Evolutionary conservation across 106 monocot genomes (phyloP).

Genomic region (Platanthera zijinensis): DNA sequence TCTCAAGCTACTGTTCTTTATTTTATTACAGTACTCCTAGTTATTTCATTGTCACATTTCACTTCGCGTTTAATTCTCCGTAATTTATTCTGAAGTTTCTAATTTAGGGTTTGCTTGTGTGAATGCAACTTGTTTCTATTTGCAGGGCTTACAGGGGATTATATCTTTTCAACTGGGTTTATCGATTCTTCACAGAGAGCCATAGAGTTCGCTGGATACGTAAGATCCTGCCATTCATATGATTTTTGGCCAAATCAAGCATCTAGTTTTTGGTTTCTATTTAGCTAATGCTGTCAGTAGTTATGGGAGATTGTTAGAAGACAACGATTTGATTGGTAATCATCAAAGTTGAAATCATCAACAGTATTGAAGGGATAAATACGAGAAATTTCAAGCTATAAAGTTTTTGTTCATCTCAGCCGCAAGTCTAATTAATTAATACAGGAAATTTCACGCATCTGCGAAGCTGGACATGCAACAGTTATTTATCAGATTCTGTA

Average conservation of each 20-base stretch:
- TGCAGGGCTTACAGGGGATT: conserved; percentile 41
- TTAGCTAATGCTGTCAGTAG: neutral
- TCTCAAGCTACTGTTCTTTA: neutral
- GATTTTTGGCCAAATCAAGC: neutral
- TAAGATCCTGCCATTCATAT: conserved; percentile 14
- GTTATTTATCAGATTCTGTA: too few relatives aligned
- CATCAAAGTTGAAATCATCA: too few relatives aligned
- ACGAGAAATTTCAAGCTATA: too few relatives aligned
- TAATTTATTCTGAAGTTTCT: too few relatives aligned
- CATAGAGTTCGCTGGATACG: conserved; percentile 39
- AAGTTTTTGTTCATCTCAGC: too few relatives aligned
- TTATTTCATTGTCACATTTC: neutral
- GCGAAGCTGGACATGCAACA: too few relatives aligned
- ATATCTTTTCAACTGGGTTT: conserved; percentile 40
- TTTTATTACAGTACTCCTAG: neutral
- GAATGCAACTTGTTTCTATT: neutral
- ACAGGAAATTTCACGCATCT: too few relatives aligned
- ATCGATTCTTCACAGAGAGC: conserved; percentile 29
- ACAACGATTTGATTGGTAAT: neutral
- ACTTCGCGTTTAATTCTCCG: neutral
- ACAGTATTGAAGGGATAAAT: too few relatives aligned
- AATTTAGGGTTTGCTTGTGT: too few relatives aligned
- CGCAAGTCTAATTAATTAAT: too few relatives aligned
- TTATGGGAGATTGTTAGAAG: neutral
- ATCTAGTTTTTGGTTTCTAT: neutral